phyloP scores from a whole-genome alignment of 2,329 filamentous ascomycete species.

The Nannizzia gypsea region DNA sequence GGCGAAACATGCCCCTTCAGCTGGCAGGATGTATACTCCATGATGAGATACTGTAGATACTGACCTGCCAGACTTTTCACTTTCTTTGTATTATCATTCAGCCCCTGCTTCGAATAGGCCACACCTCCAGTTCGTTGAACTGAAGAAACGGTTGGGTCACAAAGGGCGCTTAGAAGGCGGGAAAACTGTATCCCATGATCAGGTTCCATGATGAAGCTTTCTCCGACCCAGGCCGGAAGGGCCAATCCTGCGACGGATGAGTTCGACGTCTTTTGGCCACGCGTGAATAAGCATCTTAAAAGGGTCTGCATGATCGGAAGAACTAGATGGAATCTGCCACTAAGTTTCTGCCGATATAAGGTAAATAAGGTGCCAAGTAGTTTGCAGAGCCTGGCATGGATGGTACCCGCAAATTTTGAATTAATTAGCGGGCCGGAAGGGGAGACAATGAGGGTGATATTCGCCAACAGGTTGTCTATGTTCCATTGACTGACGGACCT shows the following conservation, averaged over 20 bases:
- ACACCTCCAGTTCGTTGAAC: slow-evolving; percentile 31
- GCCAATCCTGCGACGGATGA: slow-evolving; percentile 9
- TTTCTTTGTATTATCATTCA: slow-evolving; percentile 49
- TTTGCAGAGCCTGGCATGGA: slow-evolving; percentile 45
- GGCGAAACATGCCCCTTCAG: slow-evolving; percentile 40
- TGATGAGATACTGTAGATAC: slow-evolving; percentile 46
- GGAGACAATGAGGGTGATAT: slow-evolving; percentile 28
- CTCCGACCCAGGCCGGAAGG: slow-evolving; percentile 17
- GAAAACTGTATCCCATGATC: slow-evolving; percentile 41
- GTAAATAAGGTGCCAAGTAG: slow-evolving; percentile 42
- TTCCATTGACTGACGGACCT: slow-evolving; percentile 35
- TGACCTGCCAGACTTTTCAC: slow-evolving; percentile 47
- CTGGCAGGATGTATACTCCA: slow-evolving; percentile 44
- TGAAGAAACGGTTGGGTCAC: slow-evolving; percentile 48
- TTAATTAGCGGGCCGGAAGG: slow-evolving; percentile 25
- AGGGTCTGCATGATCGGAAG: slow-evolving; percentile 44
- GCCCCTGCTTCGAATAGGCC: slow-evolving; percentile 30
- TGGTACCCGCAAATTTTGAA: slow-evolving; percentile 25
- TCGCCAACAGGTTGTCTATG: slow-evolving; percentile 32
- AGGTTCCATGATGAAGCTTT: slow-evolving; percentile 21
- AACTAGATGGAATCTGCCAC: slow-evolving; percentile 50
- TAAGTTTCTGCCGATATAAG: slow-evolving; percentile 47
- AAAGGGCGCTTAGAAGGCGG: slow-evolving; percentile 47
- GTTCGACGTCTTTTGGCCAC: slow-evolving; percentile 22
- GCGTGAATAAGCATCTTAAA: slow-evolving; percentile 44